Percentiles rank a stretch among this genome's conserved stretches.
These are phyloP conservation scores for Ceratobasidium papillatum DNA, from an alignment of 1,284 basidiomycete species.

Conservation along the genomic window DNA sequence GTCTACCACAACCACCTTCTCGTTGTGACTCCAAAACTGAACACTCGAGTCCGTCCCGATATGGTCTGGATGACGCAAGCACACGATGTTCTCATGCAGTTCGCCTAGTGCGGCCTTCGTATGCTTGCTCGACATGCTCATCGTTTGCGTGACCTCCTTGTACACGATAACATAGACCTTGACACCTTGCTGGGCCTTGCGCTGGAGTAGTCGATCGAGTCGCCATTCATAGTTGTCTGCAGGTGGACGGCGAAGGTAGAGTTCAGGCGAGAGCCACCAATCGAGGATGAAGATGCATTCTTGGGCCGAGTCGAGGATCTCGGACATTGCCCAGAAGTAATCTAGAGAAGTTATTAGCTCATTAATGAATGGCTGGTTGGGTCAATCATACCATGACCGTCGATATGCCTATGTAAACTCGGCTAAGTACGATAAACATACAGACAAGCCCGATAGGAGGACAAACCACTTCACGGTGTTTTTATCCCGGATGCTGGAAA, in stretches of 20 bases:
- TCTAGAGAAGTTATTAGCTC: constrained; percentile 52
- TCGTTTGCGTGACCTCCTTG: constrained; percentile 92
- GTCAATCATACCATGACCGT: constrained; percentile 31
- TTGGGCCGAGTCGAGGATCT: constrained; percentile 79
- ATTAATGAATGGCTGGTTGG: background rate
- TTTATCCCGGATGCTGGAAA: constrained; percentile 72
- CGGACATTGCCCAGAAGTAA: constrained; percentile 93
- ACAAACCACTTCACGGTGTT: constrained; percentile 87
- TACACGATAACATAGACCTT: constrained; percentile 89
- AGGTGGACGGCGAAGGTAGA: constrained; percentile 90
- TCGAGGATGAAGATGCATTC: constrained; percentile 82
- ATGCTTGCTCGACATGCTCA: constrained; percentile 85
- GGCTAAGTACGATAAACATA: constrained; percentile 38
- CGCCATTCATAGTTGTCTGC: constrained; percentile 85
- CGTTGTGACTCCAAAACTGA: constrained; percentile 86
- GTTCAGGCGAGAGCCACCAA: constrained; percentile 92
- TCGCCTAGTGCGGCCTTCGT: constrained; percentile 84
- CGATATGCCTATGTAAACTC: background rate
- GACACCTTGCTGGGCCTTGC: constrained; percentile 91
- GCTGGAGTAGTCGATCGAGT: constrained; percentile 81
- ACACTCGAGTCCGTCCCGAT: constrained; percentile 70
- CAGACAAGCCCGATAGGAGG: constrained; percentile 49
- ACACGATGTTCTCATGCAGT: constrained; percentile 82
- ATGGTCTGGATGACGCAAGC: constrained; percentile 81
- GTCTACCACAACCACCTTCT: constrained; percentile 86